These are phyloP conservation scores for Miscanthus sacchariflorus DNA, from an alignment of 202 grass and related monocot genomes.

Conservation along the genomic window DNA sequence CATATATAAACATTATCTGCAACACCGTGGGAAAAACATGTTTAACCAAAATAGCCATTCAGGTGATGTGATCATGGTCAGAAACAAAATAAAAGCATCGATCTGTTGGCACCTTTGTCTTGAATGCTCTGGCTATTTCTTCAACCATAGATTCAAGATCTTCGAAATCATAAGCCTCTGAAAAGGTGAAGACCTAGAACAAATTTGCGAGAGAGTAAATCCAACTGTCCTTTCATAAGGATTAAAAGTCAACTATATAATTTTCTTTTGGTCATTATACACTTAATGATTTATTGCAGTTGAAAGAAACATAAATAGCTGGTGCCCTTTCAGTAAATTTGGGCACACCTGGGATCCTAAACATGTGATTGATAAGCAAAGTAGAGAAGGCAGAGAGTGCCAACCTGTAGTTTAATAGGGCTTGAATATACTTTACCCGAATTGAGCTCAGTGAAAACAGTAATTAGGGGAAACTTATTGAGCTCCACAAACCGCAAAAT, in stretches of 20 bases:
- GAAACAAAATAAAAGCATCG: conserved; percentile 31
- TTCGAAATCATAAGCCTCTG: conserved; percentile 84
- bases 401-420: conserved; percentile 88
- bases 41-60: conserved; percentile 26
- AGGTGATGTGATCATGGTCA: conserved; percentile 20
- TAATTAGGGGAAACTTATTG: conserved; percentile 92
- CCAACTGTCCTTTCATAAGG: conserved; percentile 32
- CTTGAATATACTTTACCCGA: conserved; percentile 92
- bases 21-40: conserved; percentile 40
- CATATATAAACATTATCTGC: conserved; percentile 97
- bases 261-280: conserved; percentile 1
- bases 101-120: conserved; percentile 74
- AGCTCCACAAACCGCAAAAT: conserved; percentile 84
- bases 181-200: conserved; percentile 82
- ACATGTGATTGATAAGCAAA: conserved; percentile 11
- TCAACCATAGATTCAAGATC: conserved; percentile 66
- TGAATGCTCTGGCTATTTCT: conserved; percentile 78
- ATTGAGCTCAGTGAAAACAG: conserved; percentile 79
- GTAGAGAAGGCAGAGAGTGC: conserved; percentile 13
- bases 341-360: not conserved
- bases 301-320: conserved; percentile 1
- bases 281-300: conserved; percentile 15
- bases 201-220: conserved; percentile 47
- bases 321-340: not conserved
- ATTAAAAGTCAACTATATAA: not conserved